Conservation (phyloP, 768 basidiomycete species). For the Mycena leptocephala region DNA sequence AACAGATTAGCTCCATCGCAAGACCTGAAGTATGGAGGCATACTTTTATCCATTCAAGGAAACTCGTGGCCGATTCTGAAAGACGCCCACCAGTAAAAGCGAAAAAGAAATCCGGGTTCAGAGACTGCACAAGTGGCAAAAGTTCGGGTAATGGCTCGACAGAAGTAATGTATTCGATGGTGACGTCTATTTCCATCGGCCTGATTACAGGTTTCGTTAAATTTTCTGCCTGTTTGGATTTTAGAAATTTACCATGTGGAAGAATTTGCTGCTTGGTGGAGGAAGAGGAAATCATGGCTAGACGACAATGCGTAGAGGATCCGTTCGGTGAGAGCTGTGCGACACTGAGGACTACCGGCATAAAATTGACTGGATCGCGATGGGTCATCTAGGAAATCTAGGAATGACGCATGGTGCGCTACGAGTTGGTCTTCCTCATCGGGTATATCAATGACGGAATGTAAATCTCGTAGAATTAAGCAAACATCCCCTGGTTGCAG, state of each 20-base stretch:
- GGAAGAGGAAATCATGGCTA: neutral
- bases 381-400: neutral
- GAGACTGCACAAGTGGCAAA: neutral
- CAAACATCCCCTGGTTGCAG: neutral
- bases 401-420: neutral
- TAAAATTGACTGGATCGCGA: neutral
- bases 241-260: neutral
- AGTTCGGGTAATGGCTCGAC: neutral
- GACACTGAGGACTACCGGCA: neutral
- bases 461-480: neutral
- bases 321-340: neutral
- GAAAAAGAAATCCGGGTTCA: conserved; percentile 1
- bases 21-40: neutral
- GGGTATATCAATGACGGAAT: neutral
- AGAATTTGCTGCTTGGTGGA: neutral
- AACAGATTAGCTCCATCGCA: neutral
- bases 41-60: neutral
- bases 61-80: neutral
- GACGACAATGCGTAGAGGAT: neutral
- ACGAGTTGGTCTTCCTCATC: neutral
- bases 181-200: neutral
- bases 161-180: neutral
- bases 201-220: neutral
- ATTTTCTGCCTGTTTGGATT: neutral
- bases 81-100: neutral